These are phyloP conservation scores for Mycena galericulata DNA, from an alignment of 768 basidiomycete genomes.

Conservation along the genomic window DNA sequence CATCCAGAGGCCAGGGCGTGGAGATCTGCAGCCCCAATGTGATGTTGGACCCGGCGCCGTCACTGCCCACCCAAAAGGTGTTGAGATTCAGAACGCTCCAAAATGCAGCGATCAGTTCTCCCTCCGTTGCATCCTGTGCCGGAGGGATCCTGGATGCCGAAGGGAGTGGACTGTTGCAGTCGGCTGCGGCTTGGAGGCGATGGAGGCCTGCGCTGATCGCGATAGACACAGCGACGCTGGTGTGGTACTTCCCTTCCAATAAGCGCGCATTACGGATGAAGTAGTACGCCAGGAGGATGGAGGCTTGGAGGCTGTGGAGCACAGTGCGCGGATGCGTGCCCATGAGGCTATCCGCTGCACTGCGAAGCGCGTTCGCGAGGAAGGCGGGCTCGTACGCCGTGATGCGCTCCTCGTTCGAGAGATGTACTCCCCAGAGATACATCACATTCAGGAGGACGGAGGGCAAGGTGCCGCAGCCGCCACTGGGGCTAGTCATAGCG, in stretches of 20 bases:
- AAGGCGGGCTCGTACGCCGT: constrained; percentile 45
- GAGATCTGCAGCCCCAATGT: constrained; percentile 33
- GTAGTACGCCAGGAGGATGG: constrained; percentile 58
- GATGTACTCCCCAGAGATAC: constrained; percentile 39
- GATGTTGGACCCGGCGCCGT: constrained; percentile 49
- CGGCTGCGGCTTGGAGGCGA: constrained; percentile 20
- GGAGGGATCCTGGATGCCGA: neutral
- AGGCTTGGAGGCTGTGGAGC: constrained; percentile 50
- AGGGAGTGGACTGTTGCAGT: neutral
- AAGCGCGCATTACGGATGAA: constrained; percentile 56
- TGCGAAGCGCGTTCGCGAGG: constrained; percentile 49
- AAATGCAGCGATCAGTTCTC: constrained; percentile 25
- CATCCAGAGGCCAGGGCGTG: constrained; percentile 31
- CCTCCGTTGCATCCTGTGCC: constrained; percentile 1
- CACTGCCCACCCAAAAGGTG: constrained; percentile 49
- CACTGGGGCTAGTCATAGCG: constrained; percentile 32
- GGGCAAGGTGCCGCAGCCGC: constrained; percentile 25
- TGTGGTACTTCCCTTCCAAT: constrained; percentile 57
- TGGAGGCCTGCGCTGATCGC: constrained; percentile 45
- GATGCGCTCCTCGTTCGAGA: constrained; percentile 40
- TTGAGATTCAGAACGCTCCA: constrained; percentile 45
- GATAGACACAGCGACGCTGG: constrained; percentile 51
- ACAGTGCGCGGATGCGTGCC: constrained; percentile 47
- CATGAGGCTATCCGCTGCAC: constrained; percentile 43
- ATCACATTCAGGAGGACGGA: constrained; percentile 44